A percentile compares a stretch with the other conserved stretches of the same genome.
Evolutionary conservation across 1,139 yeast species (phyloP).

Genomic region (Saccharomyces hybrid): DNA sequence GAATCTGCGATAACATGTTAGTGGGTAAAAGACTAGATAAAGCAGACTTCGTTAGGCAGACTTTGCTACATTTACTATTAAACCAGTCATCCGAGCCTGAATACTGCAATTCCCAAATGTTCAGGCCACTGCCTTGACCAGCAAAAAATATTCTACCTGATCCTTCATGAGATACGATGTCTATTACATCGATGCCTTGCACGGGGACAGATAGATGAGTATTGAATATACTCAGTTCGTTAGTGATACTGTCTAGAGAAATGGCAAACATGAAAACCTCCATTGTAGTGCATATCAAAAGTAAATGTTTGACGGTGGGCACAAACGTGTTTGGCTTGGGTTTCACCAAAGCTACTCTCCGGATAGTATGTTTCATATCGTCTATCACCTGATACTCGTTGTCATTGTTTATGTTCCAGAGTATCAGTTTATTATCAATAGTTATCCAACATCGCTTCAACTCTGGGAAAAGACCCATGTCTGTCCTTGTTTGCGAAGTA

Average conservation of each 20-base stretch:
- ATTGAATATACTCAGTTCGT: conserved; percentile 64
- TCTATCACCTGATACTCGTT: conserved; percentile 75
- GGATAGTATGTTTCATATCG: conserved; percentile 70
- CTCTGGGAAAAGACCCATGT: conserved; percentile 79
- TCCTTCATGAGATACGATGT: conserved; percentile 49
- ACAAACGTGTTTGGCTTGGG: conserved; percentile 81
- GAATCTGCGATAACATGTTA: conserved; percentile 31
- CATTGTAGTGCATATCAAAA: conserved; percentile 72
- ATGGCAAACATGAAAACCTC: conserved; percentile 75
- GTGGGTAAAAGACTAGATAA: conserved; percentile 53
- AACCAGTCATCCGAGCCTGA: conserved; percentile 87
- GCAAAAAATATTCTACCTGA: conserved; percentile 80
- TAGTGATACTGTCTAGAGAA: conserved; percentile 43
- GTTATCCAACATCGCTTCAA: conserved; percentile 84
- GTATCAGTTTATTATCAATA: conserved; percentile 69
- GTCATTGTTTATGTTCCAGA: conserved; percentile 67
- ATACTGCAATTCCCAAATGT: conserved; percentile 84
- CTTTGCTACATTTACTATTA: conserved; percentile 72
- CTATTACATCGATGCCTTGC: conserved; percentile 68
- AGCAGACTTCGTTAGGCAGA: conserved; percentile 67
- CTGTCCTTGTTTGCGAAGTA: conserved; percentile 57
- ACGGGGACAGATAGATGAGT: conserved; percentile 76
- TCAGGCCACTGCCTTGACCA: conserved; percentile 67
- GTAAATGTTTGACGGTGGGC: conserved; percentile 61
- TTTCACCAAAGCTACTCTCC: conserved; percentile 64